A percentile compares a stretch with the other conserved stretches of the same genome.
These are phyloP conservation scores for Phlyctochytrium bullatum DNA, from an alignment of 192 early-diverging fungal genomes.

Conservation along the genomic window DNA sequence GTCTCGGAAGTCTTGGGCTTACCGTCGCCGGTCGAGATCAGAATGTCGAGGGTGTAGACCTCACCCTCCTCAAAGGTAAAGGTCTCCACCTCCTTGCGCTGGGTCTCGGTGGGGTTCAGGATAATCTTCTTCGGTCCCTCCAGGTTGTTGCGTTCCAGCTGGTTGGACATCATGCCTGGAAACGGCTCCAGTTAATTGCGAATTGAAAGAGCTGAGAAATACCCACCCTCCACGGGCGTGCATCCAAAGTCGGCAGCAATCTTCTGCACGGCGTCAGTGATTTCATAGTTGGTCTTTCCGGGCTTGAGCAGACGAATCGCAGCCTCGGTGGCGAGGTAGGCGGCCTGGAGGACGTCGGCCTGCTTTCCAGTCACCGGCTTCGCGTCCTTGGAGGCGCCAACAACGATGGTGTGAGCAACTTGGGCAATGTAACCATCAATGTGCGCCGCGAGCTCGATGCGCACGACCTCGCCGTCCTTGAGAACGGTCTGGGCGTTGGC, in stretches of 20 bases:
- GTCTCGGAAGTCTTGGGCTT: slow-evolving; percentile 57
- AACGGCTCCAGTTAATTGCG: background rate
- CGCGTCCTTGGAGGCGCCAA: slow-evolving; percentile 53
- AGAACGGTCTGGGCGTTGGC: slow-evolving; percentile 61
- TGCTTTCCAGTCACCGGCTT: slow-evolving; percentile 70
- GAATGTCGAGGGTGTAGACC: slow-evolving; percentile 88
- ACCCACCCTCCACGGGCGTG: background rate
- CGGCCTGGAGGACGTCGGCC: slow-evolving; percentile 86
- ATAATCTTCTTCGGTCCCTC: slow-evolving; percentile 94
- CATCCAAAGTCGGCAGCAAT: slow-evolving; percentile 5
- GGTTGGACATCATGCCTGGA: slow-evolving; percentile 78
- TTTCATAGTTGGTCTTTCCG: slow-evolving; percentile 56
- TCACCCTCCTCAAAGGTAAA: slow-evolving; percentile 75
- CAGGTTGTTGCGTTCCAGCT: slow-evolving; percentile 80
- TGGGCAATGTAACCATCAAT: slow-evolving; percentile 85
- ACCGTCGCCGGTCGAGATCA: slow-evolving; percentile 74
- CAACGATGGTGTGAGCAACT: slow-evolving; percentile 78
- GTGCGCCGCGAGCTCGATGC: slow-evolving; percentile 86
- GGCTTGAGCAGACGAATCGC: slow-evolving; percentile 78
- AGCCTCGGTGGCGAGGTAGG: slow-evolving; percentile 80
- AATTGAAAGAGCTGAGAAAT: background rate
- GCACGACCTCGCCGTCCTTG: slow-evolving; percentile 85
- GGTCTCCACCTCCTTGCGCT: slow-evolving; percentile 67
- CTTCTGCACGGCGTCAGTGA: slow-evolving; percentile 72
- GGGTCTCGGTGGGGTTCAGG: slow-evolving; percentile 76